Percentiles rank a stretch among this genome's conserved stretches.
Evolutionary conservation across 129 eudicot genomes (phyloP).

Genomic region (Flaveria brownii): DNA sequence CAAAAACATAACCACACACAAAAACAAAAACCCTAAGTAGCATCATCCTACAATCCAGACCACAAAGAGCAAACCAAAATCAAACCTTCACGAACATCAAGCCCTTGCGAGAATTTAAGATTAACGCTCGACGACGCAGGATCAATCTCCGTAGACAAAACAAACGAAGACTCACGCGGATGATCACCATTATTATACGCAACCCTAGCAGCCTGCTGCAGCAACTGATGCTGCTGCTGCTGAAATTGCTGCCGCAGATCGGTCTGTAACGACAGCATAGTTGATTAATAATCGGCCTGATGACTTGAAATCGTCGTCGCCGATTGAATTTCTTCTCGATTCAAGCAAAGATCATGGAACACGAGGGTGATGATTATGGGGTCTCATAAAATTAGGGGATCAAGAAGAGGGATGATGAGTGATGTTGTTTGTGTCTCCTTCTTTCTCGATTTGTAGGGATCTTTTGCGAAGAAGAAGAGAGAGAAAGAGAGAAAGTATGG

Average conservation of each 20-base stretch:
- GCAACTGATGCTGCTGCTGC: slow-evolving; percentile 42
- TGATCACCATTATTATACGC: slow-evolving; percentile 45
- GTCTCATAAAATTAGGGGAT: slow-evolving; percentile 36
- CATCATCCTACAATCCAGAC: not conserved
- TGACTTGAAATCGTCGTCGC: slow-evolving; percentile 13
- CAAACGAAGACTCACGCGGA: slow-evolving; percentile 49
- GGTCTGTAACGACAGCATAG: slow-evolving; percentile 64
- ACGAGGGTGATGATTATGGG: slow-evolving; percentile 30
- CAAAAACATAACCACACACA: slow-evolving; percentile 16
- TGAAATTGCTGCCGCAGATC: slow-evolving; percentile 60
- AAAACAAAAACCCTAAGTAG: slow-evolving; percentile 23
- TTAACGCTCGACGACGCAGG: slow-evolving; percentile 18
- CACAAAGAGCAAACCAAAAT: not conserved
- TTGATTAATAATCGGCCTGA: slow-evolving; percentile 31
- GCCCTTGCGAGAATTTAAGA: slow-evolving; percentile 24
- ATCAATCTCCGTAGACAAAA: slow-evolving; percentile 29
- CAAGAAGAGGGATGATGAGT: slow-evolving; percentile 11
- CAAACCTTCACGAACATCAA: slow-evolving; percentile 55
- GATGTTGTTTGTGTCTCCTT: not conserved
- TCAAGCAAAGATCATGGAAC: slow-evolving; percentile 34
- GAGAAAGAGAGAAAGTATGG: slow-evolving; percentile 35
- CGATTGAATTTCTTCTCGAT: not conserved
- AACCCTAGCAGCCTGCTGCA: slow-evolving; percentile 56
- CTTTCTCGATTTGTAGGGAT: slow-evolving; percentile 31
- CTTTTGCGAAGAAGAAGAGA: slow-evolving; percentile 32